Conservation (phyloP, 139 green algal genomes). For the Chlamydomonas schloesseri region DNA sequence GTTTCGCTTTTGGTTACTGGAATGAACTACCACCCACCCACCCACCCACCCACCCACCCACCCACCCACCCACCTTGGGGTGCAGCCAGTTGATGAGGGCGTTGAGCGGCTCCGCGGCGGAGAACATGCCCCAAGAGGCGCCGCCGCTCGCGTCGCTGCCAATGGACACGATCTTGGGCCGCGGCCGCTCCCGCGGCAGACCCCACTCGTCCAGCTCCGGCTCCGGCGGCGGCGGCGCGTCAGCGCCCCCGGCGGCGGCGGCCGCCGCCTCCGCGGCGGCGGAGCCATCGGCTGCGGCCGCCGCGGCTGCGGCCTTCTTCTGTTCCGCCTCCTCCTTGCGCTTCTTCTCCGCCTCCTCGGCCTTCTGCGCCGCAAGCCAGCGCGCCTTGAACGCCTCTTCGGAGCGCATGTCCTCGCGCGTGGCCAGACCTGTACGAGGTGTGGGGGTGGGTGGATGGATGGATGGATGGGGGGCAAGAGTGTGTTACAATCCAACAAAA, state of each 20-base stretch:
- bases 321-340: background rate
- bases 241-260: background rate
- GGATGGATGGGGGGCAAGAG: too few relatives aligned
- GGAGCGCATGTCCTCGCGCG: too few relatives aligned
- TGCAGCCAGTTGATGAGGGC: conserved; percentile 15
- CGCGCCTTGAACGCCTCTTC: background rate
- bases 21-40: too few relatives aligned
- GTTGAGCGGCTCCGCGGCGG: background rate
- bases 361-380: background rate
- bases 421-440: too few relatives aligned
- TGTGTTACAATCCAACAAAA: too few relatives aligned
- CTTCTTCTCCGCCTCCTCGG: background rate
- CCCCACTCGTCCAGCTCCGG: conserved; percentile 29
- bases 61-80: background rate
- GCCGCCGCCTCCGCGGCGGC: background rate
- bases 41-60: too few relatives aligned
- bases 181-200: conserved; percentile 10
- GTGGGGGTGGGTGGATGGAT: too few relatives aligned
- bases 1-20: too few relatives aligned
- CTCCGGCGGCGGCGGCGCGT: background rate
- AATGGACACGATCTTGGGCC: background rate
- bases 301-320: background rate
- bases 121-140: conserved; percentile 10
- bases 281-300: background rate
- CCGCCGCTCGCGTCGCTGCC: background rate